Evolutionary conservation across 2,329 filamentous ascomycete genomes (phyloP).

Genomic region (Pseudocercospora fuligena): DNA sequence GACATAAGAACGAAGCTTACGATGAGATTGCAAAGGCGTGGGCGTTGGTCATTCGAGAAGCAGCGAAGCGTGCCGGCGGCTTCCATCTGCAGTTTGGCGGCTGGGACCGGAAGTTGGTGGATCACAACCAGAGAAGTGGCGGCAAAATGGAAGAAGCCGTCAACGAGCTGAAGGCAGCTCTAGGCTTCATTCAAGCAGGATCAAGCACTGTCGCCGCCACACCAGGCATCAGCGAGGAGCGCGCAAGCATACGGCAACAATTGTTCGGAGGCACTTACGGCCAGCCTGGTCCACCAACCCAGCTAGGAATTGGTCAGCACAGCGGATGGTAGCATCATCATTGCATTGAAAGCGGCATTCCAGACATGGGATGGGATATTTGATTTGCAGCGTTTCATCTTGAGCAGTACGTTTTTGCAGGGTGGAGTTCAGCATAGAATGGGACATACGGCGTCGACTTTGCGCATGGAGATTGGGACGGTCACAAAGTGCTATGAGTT

Average conservation of each 20-base stretch:
- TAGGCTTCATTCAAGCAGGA: slow-evolving; percentile 75
- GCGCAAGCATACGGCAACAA: slow-evolving; percentile 57
- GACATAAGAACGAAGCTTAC: slow-evolving; percentile 94
- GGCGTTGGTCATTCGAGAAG: slow-evolving; percentile 88
- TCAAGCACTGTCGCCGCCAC: slow-evolving; percentile 33
- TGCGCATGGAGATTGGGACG: not conserved
- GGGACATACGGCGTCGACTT: not conserved
- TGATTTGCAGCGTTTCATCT: slow-evolving; percentile 1
- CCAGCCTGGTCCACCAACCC: slow-evolving; percentile 52
- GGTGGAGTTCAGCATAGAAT: slow-evolving; percentile 1
- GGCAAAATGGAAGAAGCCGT: slow-evolving; percentile 82
- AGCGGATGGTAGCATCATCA: slow-evolving; percentile 18
- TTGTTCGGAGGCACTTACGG: slow-evolving; percentile 46
- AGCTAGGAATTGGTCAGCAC: slow-evolving; percentile 57
- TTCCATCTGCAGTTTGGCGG: slow-evolving; percentile 86
- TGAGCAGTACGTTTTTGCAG: not conserved
- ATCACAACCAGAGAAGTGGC: slow-evolving; percentile 85
- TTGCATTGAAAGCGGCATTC: not conserved
- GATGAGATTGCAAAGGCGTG: slow-evolving; percentile 95
- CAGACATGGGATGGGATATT: not conserved
- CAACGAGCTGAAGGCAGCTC: slow-evolving; percentile 70
- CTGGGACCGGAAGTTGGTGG: slow-evolving; percentile 86
- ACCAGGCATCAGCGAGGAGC: slow-evolving; percentile 38
- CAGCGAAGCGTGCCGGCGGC: slow-evolving; percentile 86
- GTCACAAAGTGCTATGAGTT: not conserved